These are phyloP conservation scores for Xerocomus potaroensis DNA, from an alignment of 768 basidiomycete species.

Conservation along the genomic window DNA sequence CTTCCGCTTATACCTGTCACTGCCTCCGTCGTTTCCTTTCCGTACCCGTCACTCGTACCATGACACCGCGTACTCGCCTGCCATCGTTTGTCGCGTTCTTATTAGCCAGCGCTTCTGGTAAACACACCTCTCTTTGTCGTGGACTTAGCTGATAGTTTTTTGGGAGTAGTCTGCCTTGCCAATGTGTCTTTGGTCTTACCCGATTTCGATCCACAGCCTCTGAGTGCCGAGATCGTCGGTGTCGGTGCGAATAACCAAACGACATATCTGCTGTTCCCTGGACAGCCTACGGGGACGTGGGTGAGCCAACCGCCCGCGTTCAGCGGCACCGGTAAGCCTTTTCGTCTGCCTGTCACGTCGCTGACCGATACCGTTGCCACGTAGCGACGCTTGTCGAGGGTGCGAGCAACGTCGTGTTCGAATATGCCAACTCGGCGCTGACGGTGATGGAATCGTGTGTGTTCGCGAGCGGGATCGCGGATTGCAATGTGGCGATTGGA, in stretches of 20 bases:
- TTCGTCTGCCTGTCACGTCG: neutral
- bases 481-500: neutral
- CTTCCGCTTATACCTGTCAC: too few species aligned
- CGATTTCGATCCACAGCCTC: conserved; percentile 41
- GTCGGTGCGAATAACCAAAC: conserved; percentile 39
- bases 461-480: conserved; percentile 3
- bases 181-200: conserved; percentile 40
- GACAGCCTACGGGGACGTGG: conserved; percentile 31
- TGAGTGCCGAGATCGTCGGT: conserved; percentile 40
- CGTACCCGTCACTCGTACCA: too few species aligned
- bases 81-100: neutral
- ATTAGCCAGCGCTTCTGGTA: conserved; percentile 6
- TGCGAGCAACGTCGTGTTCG: conserved; percentile 2
- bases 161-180: conserved; percentile 9
- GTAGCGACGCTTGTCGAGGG: conserved; percentile 5
- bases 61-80: neutral
- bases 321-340: conserved; percentile 34
- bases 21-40: too few species aligned
- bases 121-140: neutral
- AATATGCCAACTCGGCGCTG: conserved; percentile 6
- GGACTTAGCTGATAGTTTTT: neutral
- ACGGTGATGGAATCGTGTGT: conserved; percentile 11
- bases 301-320: conserved; percentile 28
- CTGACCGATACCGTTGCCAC: neutral
- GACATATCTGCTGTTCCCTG: conserved; percentile 39